Conservation (phyloP, 768 basidiomycete species). For the Chiua virens region DNA sequence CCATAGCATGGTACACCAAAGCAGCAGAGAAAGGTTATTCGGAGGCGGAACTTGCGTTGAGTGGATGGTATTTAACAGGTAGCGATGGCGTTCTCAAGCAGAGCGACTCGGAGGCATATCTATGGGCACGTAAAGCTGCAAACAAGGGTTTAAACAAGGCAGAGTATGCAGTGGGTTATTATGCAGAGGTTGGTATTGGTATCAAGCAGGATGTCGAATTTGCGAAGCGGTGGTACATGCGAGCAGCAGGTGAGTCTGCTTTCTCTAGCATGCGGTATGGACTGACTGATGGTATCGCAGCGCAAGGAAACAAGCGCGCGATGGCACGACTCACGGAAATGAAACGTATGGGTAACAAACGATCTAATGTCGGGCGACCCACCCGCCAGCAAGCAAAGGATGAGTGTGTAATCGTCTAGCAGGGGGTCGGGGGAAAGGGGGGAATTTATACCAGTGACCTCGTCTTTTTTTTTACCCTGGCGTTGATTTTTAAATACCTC, state of each 20-base stretch:
- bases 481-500: slow-evolving; percentile 12
- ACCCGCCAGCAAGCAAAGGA: slow-evolving; percentile 93
- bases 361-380: slow-evolving; percentile 75
- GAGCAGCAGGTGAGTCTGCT: slow-evolving; percentile 81
- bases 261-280: not conserved
- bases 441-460: slow-evolving; percentile 9
- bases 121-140: slow-evolving; percentile 95
- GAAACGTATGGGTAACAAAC: slow-evolving; percentile 84
- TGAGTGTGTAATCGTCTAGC: slow-evolving; percentile 82
- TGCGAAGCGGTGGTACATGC: slow-evolving; percentile 99
- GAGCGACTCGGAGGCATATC: slow-evolving; percentile 96
- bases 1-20: slow-evolving; percentile 98
- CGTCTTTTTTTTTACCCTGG: not conserved
- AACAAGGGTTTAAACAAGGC: slow-evolving; percentile 97
- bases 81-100: slow-evolving; percentile 96
- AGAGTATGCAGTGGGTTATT: slow-evolving; percentile 98
- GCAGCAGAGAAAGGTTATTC: slow-evolving; percentile 96
- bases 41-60: slow-evolving; percentile 93
- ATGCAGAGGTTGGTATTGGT: slow-evolving; percentile 96
- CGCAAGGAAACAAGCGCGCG: slow-evolving; percentile 97
- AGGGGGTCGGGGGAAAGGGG: slow-evolving; percentile 3
- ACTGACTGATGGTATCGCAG: slow-evolving; percentile 40
- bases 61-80: slow-evolving; percentile 98
- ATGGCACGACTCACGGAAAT: slow-evolving; percentile 96
- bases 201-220: slow-evolving; percentile 95